These are phyloP conservation scores for Telopea speciosissima DNA, from an alignment of 177 flowering plant genomes.

Conservation along the genomic window DNA sequence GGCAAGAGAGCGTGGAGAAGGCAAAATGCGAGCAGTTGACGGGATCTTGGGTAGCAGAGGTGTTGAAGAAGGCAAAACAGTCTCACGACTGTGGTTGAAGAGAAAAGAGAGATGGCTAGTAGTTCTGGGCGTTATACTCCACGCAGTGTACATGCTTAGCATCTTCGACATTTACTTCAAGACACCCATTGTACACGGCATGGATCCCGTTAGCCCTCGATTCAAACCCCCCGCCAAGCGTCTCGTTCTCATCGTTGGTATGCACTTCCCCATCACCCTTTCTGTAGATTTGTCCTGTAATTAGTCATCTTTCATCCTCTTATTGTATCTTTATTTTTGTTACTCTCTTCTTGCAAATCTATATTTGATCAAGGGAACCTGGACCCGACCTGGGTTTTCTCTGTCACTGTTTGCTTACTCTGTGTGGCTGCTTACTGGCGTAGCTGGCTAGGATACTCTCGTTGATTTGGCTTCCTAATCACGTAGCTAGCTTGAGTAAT, in stretches of 20 bases:
- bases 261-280: neutral
- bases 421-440: neutral
- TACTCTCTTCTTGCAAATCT: neutral
- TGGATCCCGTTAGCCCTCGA: constrained; percentile 80
- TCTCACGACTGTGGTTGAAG: constrained; percentile 36
- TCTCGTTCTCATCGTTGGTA: constrained; percentile 82
- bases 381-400: neutral
- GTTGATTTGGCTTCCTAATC: neutral
- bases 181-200: constrained; percentile 90
- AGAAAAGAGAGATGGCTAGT: constrained; percentile 76
- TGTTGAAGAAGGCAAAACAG: constrained; percentile 11
- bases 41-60: constrained; percentile 49
- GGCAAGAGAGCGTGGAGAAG: neutral
- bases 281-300: constrained; percentile 16
- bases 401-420: neutral
- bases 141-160: constrained; percentile 90
- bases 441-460: neutral
- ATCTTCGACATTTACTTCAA: constrained; percentile 97
- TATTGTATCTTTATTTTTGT: neutral
- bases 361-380: neutral
- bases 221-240: constrained; percentile 85
- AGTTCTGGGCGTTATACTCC: constrained; percentile 68
- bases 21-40: constrained; percentile 26
- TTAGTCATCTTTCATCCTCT: neutral
- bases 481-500: neutral